Evolutionary conservation across 305 asterid genomes (phyloP), one percentile per base, ranked within the genome.

Genomic region (Rubia occidens): DNA sequence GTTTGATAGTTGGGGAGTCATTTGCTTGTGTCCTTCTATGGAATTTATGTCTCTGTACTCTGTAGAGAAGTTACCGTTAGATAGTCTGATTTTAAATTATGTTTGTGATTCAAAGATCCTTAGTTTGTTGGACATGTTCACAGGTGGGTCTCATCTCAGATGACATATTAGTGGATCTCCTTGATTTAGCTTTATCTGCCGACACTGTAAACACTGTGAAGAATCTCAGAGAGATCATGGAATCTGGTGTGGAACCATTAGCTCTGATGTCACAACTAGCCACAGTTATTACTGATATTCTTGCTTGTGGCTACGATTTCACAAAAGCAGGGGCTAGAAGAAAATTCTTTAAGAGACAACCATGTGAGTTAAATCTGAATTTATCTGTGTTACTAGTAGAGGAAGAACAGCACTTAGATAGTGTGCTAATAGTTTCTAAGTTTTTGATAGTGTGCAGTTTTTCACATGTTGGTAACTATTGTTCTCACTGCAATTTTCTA

Each of bases 201-300:
- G 97, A 95, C 85, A 89, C 98, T 15, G 97, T 87, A 51, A 91
- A 89, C 79, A 91, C 98, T 3, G 99, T 95, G 82, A 91, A 89
- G 86, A 87, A 88, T 82, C 86, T 95, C 77, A 87, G 99, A 66
- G 95, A 87, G 79, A 88, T 91, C 67, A 86, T 87, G 92, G 98
- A 91, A 85, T 88, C 96, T 73, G 99, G 99, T 39, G 87, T 91
- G 15, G 99, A 95, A 77, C 99, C 99, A 58, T 79, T 95, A 82
- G 90, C 98, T 63, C 82, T 95, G 77, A 89, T 95, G 96, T 95
- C 99, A 6, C 99, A 91, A 83, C 98, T 95, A 76, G 99, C 99
- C 29, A 89, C 97, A 0, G 88, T 88, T 76, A 91, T 95, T 75
- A 95, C 98, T 51, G 98, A 95, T 81, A 87, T 95, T 80, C 96